Evolutionary conservation across 225 moss, liverwort and hornwort genomes (phyloP).

Genomic region (Thuidium tamariscinum): DNA sequence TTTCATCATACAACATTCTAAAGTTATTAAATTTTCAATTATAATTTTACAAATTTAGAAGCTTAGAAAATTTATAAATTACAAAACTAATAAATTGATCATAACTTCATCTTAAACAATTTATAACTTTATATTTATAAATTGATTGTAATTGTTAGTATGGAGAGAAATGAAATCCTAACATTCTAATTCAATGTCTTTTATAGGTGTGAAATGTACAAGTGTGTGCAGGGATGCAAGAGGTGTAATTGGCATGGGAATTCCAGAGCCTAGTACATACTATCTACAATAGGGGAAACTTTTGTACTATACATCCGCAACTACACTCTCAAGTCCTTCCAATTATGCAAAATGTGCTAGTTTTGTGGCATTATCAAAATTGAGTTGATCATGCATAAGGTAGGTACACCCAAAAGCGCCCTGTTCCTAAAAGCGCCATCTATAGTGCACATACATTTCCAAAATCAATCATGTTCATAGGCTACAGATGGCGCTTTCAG

Average conservation of each 20-base stretch:
- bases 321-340: accelerated
- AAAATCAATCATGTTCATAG: too few relatives aligned
- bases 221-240: accelerated
- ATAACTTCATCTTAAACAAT: too few relatives aligned
- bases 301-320: accelerated
- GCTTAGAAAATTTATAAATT: background rate
- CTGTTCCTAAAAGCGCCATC: too few relatives aligned
- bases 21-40: background rate
- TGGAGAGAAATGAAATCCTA: background rate
- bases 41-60: background rate
- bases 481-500: too few relatives aligned
- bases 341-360: too few relatives aligned
- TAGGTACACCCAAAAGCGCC: too few relatives aligned
- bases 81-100: background rate
- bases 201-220: accelerated
- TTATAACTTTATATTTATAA: background rate
- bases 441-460: too few relatives aligned
- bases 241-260: accelerated
- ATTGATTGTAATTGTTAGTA: background rate
- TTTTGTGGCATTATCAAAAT: accelerated
- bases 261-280: accelerated
- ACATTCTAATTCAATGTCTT: background rate
- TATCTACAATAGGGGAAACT: accelerated
- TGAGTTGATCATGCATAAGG: background rate
- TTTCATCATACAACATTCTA: accelerated